Evolutionary conservation across 73 alveolate species (phyloP), one percentile per base, ranked within the genome.

Genomic region (Breviolum minutum): DNA sequence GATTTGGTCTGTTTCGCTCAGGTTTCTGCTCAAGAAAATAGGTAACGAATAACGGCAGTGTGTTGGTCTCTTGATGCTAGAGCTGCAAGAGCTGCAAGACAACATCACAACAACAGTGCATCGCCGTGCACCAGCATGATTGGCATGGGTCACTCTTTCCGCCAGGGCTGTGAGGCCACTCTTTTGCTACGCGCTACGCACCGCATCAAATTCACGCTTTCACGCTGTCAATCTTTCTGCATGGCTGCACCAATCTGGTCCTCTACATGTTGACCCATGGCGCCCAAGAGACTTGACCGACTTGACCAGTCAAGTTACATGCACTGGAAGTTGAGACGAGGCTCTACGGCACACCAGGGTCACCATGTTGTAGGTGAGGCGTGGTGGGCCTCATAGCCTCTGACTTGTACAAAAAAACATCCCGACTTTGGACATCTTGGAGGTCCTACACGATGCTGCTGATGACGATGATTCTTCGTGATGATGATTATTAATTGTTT

Each of bases 371-470:
- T 80, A 80, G 88, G 88, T 80, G 88, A 80, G 88, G 27, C 86
- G 60, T 62, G 76, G 70, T 81, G 90, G 29, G 92, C 60, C 92
- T 83, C 92, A 61, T n/a, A 83, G 92, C 92, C 92, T 83, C 92
- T 74, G 60, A 83, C 48, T 83, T 83, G 92, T 83, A 83, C 92
- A 80, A 80, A 80, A 80, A 32, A 11, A 77, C 14, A 26, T 26
- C 19, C 27, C 27, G 54, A 26, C 27, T 73, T n/a, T n/a, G 13
- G 63, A 77, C 61, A 77, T 79, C 87, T 32, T 79, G 87, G 70
- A 81, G 90, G 48, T 81, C 71, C 26, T 77, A 29, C 0, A 40
- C 54, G 54, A 40, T 40, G 54, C 54, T 40, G 3, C 54, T 40
- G 54, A 40, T 40, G 54, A 40, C 3, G 54, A 40, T 40, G 54